A percentile compares a stretch with the other conserved stretches of the same genome.
These are phyloP conservation scores for Hypholoma fasciculare DNA, from an alignment of 768 basidiomycete species.

Conservation along the genomic window DNA sequence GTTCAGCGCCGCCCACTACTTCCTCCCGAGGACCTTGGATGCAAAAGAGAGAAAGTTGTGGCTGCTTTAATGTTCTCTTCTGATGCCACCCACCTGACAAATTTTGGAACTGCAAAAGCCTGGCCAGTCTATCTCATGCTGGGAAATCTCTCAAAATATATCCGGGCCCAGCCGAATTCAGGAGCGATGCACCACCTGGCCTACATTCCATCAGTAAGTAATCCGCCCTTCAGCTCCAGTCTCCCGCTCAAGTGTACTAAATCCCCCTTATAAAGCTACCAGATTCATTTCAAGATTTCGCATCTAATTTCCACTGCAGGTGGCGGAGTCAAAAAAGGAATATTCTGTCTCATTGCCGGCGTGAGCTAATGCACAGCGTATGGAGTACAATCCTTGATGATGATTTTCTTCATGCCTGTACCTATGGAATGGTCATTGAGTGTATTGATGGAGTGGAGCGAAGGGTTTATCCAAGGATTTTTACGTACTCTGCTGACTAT, in stretches of 20 bases:
- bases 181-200: constrained; percentile 38
- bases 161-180: constrained; percentile 24
- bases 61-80: constrained; percentile 27
- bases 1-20: constrained; percentile 11
- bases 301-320: constrained; percentile 5
- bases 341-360: constrained; percentile 20
- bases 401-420: constrained; percentile 25
- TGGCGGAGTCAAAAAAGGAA: constrained; percentile 14
- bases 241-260: background rate
- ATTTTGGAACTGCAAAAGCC: constrained; percentile 29
- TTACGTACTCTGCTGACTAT: constrained; percentile 39
- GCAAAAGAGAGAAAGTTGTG: constrained; percentile 23
- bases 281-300: constrained; percentile 25
- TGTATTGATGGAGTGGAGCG: constrained; percentile 31
- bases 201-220: constrained; percentile 39
- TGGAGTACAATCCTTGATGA: constrained; percentile 14
- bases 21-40: constrained; percentile 8
- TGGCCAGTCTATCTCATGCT: constrained; percentile 44
- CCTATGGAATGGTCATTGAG: constrained; percentile 30
- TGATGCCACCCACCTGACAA: constrained; percentile 24
- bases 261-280: constrained; percentile 16
- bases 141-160: constrained; percentile 43
- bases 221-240: background rate
- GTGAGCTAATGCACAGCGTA: constrained; percentile 19
- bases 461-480: constrained; percentile 30